Base-by-base conservation (phyloP, 2,329 filamentous ascomycete species). In the Fusarium duplospermum region DNA sequence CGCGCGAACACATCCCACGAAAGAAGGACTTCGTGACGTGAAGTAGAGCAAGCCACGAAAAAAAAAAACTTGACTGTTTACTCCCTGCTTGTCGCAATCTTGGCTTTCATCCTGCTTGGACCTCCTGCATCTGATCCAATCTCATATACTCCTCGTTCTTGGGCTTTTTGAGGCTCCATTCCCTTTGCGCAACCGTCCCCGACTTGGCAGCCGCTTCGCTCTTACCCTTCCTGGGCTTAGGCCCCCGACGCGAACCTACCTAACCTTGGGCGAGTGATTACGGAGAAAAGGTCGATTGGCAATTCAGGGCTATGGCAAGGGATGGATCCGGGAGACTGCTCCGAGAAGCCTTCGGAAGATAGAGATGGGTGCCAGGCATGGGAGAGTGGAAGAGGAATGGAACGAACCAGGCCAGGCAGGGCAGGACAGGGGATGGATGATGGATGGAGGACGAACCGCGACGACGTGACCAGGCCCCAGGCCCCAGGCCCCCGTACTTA, bases 161-260 rank as follows among this genome's bases (percentile, higher is more conserved):
- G 27, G 42, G 42, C 27, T 61, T 42, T 45, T 62, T 71, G 60
- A 74, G 67, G 71, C 71, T 74, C 71, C 71, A 69, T 74, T 74
- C 72, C 72, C 62, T 74, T 74, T 74, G 54, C 52, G 72, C 62
- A 72, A 69, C 71, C 61, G 62, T 68, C 71, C 69, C 72, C 67
- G 71, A 77, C 71, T 73, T 75, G 71, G 75, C 71, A 56, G 64
- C 69, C 58, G 57, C 68, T 75, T 62, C 62, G 64, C 33, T 72
- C 64, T 70, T 75, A 52, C 60, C 71, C 54, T 50, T 65, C 63
- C 62, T 60, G 60, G 67, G 71, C 54, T 64, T 71, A 75, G 73
- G 45, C 58, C 66, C 52, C 63, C 64, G 72, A 77, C 73, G 61
- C 38, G 52, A 60, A 62, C 70, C 70, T 62, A 50, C 45, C 45